A percentile compares a stretch with the other conserved stretches of the same genome.
Conservation (phyloP, 805 yeast species). For the Candida silvicultrix region DNA sequence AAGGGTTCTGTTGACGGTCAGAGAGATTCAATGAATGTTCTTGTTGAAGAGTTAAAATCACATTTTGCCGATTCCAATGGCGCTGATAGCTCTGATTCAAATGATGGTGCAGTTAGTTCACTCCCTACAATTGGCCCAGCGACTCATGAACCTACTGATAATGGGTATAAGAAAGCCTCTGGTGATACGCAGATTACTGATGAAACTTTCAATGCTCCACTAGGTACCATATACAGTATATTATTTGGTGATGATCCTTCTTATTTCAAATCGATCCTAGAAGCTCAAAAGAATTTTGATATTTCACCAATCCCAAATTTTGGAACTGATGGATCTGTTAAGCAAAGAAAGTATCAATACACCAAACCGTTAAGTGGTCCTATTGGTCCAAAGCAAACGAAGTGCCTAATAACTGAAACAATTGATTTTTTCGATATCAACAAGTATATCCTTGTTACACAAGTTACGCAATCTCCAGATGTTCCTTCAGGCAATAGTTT, state of each 20-base stretch:
- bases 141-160: conserved; percentile 39
- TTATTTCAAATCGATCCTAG: conserved; percentile 39
- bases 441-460: conserved; percentile 51
- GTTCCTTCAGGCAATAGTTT: conserved; percentile 85
- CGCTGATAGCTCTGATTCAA: conserved; percentile 11
- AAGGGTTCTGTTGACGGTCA: conserved; percentile 72
- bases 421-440: conserved; percentile 51
- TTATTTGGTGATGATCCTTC: conserved; percentile 57
- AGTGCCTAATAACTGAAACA: conserved; percentile 55
- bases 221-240: conserved; percentile 54
- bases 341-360: conserved; percentile 53
- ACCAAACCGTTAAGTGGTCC: conserved; percentile 71
- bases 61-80: conserved; percentile 11
- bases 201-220: conserved; percentile 50
- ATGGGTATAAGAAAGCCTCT: conserved; percentile 35
- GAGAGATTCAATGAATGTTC: conserved; percentile 43
- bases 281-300: conserved; percentile 57
- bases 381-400: conserved; percentile 90
- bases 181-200: conserved; percentile 47
- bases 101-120: conserved; percentile 12
- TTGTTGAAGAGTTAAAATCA: conserved; percentile 37
- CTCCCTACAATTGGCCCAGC: conserved; percentile 29
- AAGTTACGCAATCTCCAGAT: conserved; percentile 75
- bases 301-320: conserved; percentile 41
- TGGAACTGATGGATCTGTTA: conserved; percentile 20